A percentile compares a stretch with the other conserved stretches of the same genome.
Conservation (phyloP, 2,329 filamentous ascomycete genomes). For the Calonectria pteridis region DNA sequence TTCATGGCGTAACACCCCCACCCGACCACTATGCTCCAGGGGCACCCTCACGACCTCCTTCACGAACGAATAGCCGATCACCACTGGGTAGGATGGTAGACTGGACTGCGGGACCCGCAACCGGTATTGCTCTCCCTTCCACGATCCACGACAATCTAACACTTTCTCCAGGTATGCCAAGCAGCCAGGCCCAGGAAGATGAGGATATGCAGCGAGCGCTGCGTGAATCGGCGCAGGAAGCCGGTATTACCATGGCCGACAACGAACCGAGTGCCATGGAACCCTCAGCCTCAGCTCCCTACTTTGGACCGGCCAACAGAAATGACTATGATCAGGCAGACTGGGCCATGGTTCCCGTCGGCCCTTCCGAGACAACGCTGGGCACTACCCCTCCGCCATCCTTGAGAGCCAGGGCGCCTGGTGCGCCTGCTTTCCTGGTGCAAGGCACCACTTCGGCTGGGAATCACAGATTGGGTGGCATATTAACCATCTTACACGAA, state of each 20-base stretch:
- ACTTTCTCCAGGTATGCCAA: constrained; percentile 51
- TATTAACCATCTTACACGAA: constrained; percentile 70
- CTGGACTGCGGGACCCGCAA: constrained; percentile 56
- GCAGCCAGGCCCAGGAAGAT: constrained; percentile 61
- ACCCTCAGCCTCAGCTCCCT: constrained; percentile 52
- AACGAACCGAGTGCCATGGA: constrained; percentile 67
- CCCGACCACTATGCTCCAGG: constrained; percentile 56
- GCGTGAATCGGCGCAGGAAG: constrained; percentile 66
- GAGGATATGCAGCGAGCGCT: constrained; percentile 69
- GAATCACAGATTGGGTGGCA: constrained; percentile 61
- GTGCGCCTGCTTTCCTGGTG: constrained; percentile 65
- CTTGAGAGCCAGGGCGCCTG: constrained; percentile 55
- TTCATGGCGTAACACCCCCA: constrained; percentile 58
- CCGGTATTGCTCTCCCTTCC: constrained; percentile 52
- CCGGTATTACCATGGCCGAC: constrained; percentile 55
- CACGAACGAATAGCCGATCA: constrained; percentile 68
- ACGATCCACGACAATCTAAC: constrained; percentile 41
- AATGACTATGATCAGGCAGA: constrained; percentile 65
- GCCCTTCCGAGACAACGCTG: constrained; percentile 40
- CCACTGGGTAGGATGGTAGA: constrained; percentile 66
- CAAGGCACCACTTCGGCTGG: constrained; percentile 48
- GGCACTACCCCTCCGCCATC: constrained; percentile 50
- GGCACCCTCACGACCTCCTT: constrained; percentile 73
- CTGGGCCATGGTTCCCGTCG: constrained; percentile 70
- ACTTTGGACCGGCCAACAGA: constrained; percentile 72